Evolutionary conservation across 495 filamentous ascomycete species (phyloP).

Genomic region (Xylaria scruposa): DNA sequence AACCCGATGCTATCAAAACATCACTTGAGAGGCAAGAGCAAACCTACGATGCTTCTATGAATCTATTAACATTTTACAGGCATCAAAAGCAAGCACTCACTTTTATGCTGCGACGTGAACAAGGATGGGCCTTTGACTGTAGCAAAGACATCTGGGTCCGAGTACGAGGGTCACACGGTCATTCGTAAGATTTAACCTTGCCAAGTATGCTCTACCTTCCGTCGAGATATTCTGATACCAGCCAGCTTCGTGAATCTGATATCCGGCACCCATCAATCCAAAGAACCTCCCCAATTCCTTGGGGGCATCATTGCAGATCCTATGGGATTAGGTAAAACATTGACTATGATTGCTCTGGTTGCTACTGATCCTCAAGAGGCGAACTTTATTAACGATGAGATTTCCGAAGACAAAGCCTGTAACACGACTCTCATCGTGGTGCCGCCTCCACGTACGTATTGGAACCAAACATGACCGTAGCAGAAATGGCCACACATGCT

Average conservation of each 20-base stretch:
- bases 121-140: constrained; percentile 41
- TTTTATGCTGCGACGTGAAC: constrained; percentile 50
- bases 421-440: constrained; percentile 44
- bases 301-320: constrained; percentile 51
- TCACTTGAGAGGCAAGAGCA: constrained; percentile 35
- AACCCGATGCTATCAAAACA: constrained; percentile 41
- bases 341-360: constrained; percentile 48
- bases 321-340: constrained; percentile 52
- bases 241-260: constrained; percentile 7
- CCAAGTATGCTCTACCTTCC: not conserved
- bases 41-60: not conserved
- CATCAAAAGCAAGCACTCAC: constrained; percentile 55
- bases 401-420: not conserved
- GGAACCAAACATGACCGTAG: not conserved
- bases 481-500: constrained; percentile 11
- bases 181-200: constrained; percentile 26
- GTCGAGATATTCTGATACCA: not conserved
- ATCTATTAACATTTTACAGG: constrained; percentile 30
- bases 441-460: constrained; percentile 43
- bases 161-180: constrained; percentile 25
- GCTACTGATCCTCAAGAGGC: constrained; percentile 33
- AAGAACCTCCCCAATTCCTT: constrained; percentile 38
- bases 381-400: not conserved
- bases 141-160: constrained; percentile 36
- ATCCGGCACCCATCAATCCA: constrained; percentile 23